These are phyloP conservation scores for Stromatinia cepivora DNA, from an alignment of 2,329 filamentous ascomycete genomes.

Conservation along the genomic window DNA sequence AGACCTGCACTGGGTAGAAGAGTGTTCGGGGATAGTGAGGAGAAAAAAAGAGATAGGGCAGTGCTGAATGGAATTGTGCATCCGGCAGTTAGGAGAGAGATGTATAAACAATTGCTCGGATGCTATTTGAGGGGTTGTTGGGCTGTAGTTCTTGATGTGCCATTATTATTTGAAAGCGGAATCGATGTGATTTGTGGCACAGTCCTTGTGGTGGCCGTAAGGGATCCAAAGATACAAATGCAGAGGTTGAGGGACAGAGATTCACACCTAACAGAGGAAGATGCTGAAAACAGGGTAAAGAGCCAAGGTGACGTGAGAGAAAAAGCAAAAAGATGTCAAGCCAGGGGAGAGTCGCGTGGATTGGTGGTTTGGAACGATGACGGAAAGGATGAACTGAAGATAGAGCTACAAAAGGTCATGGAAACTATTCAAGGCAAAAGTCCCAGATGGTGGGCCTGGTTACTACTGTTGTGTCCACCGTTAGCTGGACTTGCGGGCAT, in stretches of 20 bases:
- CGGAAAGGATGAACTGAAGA: slow-evolving; percentile 66
- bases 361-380: slow-evolving; percentile 92
- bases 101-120: slow-evolving; percentile 72
- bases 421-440: slow-evolving; percentile 59
- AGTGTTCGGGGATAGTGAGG: slow-evolving; percentile 79
- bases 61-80: slow-evolving; percentile 90
- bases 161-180: slow-evolving; percentile 84
- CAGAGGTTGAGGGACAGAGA: slow-evolving; percentile 73
- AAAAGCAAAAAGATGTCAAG: slow-evolving; percentile 75
- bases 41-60: slow-evolving; percentile 68
- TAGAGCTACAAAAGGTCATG: slow-evolving; percentile 67
- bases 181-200: slow-evolving; percentile 84
- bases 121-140: slow-evolving; percentile 75
- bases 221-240: slow-evolving; percentile 80
- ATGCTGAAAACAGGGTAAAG: slow-evolving; percentile 80
- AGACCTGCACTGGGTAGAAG: slow-evolving; percentile 79
- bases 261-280: slow-evolving; percentile 74
- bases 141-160: slow-evolving; percentile 91
- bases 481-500: slow-evolving; percentile 66
- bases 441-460: slow-evolving; percentile 65
- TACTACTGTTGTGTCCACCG: slow-evolving; percentile 69
- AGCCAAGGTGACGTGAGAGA: slow-evolving; percentile 84
- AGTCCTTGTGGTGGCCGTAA: slow-evolving; percentile 83
- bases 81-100: slow-evolving; percentile 80
- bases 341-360: slow-evolving; percentile 63